Evolutionary conservation across 2,329 filamentous ascomycete genomes (phyloP), one percentile per base, ranked within the genome.

Genomic region (Ceratocystis papillata): DNA sequence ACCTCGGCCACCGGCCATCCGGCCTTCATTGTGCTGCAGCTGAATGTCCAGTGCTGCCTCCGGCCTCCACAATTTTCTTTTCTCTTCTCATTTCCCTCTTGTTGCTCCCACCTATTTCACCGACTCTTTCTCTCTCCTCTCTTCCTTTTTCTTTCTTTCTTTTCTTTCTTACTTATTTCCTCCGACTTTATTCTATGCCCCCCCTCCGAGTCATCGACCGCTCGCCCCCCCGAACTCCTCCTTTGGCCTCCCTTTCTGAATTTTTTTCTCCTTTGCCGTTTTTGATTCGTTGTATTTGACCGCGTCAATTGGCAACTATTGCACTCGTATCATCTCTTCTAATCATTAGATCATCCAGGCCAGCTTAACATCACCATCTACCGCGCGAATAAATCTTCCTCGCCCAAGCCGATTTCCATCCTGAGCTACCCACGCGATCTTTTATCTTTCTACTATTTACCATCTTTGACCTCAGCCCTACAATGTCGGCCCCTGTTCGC

Each of bases 401-500:
- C 37, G 37, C 37, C 37, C 37, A 41, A 41, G 37, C 12, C 25
- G 33, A 46, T 20, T 44, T 17, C 44, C n/a, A 50, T 46, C 12
- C 44, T 6, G 7, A 22, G 8, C 33, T 44, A 41, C 10, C 3
- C 10, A 37, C 22, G 5, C 37, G 2, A 48, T 63, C 50, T 48
- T 37, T 28, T n/a, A 41, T 10, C 5, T 17, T 22, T 62, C 55
- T n/a, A 28, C 46, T 30, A 53, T 20, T 15, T n/a, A 48, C 12
- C 20, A 20, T 28, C 37, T 41, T 41, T 15, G 10, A 41, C 37
- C 10, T 5, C 3, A 41, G 25, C 44, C 12, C 12, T 25, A 67
- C 30, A 55, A 81, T 81, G 79, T 76, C 79, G 71, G 73, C 80
- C 69, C 66, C 66, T n/a, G 79, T 81, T 72, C 80, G 82, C 75